Conservation (phyloP, 148 eudicot species). For the Dysphania ambrosioides region DNA sequence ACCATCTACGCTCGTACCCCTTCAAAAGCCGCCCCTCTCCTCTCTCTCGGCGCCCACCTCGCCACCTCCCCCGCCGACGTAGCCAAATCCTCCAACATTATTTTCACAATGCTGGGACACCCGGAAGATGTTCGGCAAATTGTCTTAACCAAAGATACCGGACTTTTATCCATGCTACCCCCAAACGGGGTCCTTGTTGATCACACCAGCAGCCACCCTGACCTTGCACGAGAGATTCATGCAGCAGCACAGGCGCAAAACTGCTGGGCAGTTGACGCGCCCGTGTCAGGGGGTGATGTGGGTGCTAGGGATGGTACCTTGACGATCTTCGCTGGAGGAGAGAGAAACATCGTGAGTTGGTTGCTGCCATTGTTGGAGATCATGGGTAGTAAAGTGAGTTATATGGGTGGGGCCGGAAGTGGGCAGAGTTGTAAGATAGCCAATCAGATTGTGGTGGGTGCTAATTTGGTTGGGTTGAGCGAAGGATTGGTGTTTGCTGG, state of each 20-base stretch:
- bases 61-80: too few relatives aligned
- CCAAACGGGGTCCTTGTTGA: slow-evolving; percentile 57
- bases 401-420: slow-evolving; percentile 56
- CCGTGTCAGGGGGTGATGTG: slow-evolving; percentile 77
- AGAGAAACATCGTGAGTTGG: slow-evolving; percentile 51
- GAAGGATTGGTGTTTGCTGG: slow-evolving; percentile 83
- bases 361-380: slow-evolving; percentile 54
- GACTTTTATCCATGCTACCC: slow-evolving; percentile 39
- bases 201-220: slow-evolving; percentile 63
- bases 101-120: slow-evolving; percentile 91
- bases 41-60: slow-evolving; percentile 69
- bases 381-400: slow-evolving; percentile 53
- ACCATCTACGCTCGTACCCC: slow-evolving; percentile 66
- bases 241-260: slow-evolving; percentile 33
- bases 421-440: slow-evolving; percentile 85
- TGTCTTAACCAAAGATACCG: slow-evolving; percentile 32
- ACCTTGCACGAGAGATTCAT: slow-evolving; percentile 43
- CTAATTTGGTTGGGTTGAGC: slow-evolving; percentile 67
- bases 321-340: slow-evolving; percentile 73
- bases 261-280: slow-evolving; percentile 71
- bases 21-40: slow-evolving; percentile 53
- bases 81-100: too few relatives aligned
- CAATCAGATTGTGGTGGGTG: slow-evolving; percentile 81
- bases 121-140: slow-evolving; percentile 74
- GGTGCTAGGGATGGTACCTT: slow-evolving; percentile 75